Percentiles rank a stretch among this genome's conserved stretches.
phyloP scores from a whole-genome alignment of 2,329 filamentous ascomycete genomes.

The Fusarium temperatum region DNA sequence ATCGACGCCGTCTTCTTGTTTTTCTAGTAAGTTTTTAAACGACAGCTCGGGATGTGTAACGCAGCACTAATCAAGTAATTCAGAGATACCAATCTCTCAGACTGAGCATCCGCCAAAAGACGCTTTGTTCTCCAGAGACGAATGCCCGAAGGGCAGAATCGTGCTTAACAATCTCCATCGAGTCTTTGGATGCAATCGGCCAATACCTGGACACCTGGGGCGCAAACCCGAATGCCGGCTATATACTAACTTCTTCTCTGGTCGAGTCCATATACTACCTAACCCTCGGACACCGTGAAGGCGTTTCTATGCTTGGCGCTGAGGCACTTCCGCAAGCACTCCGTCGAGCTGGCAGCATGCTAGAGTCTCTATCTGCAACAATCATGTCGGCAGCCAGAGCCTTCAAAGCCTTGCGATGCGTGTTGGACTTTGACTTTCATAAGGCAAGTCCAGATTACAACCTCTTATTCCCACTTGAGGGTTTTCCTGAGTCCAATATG shows the following conservation, averaged over 20 bases:
- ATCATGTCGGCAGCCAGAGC: background rate
- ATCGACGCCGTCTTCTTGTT: background rate
- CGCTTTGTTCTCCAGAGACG: background rate
- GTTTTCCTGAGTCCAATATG: background rate
- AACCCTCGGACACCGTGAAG: background rate
- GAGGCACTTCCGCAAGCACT: background rate
- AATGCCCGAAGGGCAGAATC: background rate
- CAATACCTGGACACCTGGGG: background rate
- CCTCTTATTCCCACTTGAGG: background rate
- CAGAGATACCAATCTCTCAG: background rate
- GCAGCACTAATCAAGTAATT: background rate
- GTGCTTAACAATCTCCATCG: background rate
- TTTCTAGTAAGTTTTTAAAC: background rate
- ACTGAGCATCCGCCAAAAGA: background rate
- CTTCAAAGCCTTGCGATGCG: background rate
- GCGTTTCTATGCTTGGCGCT: background rate
- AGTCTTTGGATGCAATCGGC: background rate
- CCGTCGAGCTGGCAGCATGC: background rate
- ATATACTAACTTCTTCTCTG: background rate
- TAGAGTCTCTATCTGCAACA: background rate
- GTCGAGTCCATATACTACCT: background rate
- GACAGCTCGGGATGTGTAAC: background rate
- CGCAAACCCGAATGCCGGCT: background rate
- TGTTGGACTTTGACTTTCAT: background rate
- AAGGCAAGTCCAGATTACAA: background rate